These are phyloP conservation scores for Carpinus viminea DNA, from an alignment of 306 rosid species.

Conservation along the genomic window DNA sequence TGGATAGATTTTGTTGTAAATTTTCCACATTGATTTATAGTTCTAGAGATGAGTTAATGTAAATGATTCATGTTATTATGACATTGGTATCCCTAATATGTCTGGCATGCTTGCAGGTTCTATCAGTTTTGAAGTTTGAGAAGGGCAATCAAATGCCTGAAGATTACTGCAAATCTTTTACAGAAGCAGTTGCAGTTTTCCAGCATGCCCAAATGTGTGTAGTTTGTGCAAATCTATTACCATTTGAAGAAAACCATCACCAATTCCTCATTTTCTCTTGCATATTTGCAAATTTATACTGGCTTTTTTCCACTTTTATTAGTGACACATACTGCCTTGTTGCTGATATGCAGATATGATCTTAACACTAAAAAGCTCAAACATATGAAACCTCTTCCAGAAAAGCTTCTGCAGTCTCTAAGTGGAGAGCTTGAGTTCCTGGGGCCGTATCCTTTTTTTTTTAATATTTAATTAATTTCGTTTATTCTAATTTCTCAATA, in stretches of 20 bases:
- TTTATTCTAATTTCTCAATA: neutral
- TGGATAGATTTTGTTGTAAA: neutral
- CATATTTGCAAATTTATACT: neutral
- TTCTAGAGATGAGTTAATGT: neutral
- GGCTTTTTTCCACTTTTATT: neutral
- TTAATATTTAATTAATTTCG: neutral
- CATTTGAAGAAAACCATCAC: neutral
- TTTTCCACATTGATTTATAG: neutral
- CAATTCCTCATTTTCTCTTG: neutral
- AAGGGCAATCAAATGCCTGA: conserved; percentile 72
- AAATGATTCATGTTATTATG: neutral
- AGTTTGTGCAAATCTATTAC: neutral
- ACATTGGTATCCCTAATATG: neutral
- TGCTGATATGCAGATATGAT: conserved; percentile 64
- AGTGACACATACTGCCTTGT: conserved; percentile 24
- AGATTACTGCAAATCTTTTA: conserved; percentile 70
- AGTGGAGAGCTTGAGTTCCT: conserved; percentile 68
- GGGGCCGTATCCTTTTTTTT: conserved; percentile 85
- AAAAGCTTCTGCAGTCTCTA: conserved; percentile 48
- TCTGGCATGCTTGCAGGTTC: conserved; percentile 47
- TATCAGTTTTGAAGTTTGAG: conserved; percentile 75
- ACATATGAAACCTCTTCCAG: conserved; percentile 72
- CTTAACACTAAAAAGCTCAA: conserved; percentile 54
- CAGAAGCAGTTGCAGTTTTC: conserved; percentile 79
- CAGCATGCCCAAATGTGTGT: conserved; percentile 83